A percentile compares a stretch with the other conserved stretches of the same genome.
Evolutionary conservation across 2,329 filamentous ascomycete species (phyloP).

Genomic region (Cyphellophora attinorum): DNA sequence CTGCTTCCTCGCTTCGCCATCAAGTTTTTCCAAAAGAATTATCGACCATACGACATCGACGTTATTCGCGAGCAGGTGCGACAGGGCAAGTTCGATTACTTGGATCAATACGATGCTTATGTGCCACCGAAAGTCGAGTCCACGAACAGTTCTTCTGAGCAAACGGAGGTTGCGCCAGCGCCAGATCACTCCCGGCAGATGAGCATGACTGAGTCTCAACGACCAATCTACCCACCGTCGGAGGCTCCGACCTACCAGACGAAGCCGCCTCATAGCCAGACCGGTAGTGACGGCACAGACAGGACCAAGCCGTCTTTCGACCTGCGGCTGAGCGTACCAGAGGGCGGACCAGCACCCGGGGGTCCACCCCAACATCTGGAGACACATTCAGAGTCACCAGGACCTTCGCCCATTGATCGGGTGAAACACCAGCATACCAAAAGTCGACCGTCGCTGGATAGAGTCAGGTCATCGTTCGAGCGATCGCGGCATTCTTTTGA

Average conservation of each 20-base stretch:
- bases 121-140: conserved; percentile 38
- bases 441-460: conserved; percentile 55
- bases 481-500: conserved; percentile 82
- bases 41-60: conserved; percentile 84
- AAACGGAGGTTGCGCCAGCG: conserved; percentile 38
- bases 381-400: too few species aligned
- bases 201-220: conserved; percentile 73
- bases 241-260: conserved; percentile 67
- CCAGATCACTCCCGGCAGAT: conserved; percentile 28
- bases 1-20: conserved; percentile 77
- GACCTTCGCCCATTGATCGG: conserved; percentile 26
- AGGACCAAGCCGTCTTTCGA: conserved; percentile 47
- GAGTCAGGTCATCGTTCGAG: conserved; percentile 76
- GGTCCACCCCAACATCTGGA: background rate
- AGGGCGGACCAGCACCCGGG: background rate
- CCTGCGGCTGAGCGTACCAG: conserved; percentile 1
- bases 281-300: conserved; percentile 88
- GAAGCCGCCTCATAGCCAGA: conserved; percentile 74
- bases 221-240: conserved; percentile 89
- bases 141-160: conserved; percentile 51
- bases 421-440: conserved; percentile 27
- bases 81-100: conserved; percentile 69
- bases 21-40: conserved; percentile 88
- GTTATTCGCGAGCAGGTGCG: conserved; percentile 89
- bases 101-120: conserved; percentile 48